A percentile compares a stretch with the other conserved stretches of the same genome.
These are phyloP conservation scores for Colletotrichum camelliae DNA, from an alignment of 2,329 filamentous ascomycete species.

Conservation along the genomic window DNA sequence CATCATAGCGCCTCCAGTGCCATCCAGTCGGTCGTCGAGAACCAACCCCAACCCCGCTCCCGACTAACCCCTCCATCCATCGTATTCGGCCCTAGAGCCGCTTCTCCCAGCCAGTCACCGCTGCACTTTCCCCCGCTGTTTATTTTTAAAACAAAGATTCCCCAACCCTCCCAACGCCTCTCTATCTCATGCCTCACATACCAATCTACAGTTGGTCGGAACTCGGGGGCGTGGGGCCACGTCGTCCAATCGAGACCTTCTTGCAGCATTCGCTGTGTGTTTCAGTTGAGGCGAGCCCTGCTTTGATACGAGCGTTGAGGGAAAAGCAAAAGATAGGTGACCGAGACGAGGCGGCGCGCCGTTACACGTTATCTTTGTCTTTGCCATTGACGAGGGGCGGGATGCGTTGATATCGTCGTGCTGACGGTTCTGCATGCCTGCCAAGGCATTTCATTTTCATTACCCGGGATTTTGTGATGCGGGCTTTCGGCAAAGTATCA, in stretches of 20 bases:
- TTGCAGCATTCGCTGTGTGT: not conserved
- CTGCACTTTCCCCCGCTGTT: not conserved
- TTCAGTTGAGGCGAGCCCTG: not conserved
- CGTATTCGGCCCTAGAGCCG: not conserved
- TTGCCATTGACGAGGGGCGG: not conserved
- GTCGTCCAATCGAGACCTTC: conserved; percentile 8
- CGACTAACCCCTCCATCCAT: not conserved
- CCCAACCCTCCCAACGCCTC: conserved; percentile 8
- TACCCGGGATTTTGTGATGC: not conserved
- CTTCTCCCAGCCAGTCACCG: not conserved
- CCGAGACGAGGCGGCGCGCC: not conserved
- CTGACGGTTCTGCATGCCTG: not conserved
- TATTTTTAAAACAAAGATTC: conserved; percentile 8
- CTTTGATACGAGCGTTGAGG: not conserved
- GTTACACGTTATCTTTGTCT: not conserved
- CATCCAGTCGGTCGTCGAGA: not conserved
- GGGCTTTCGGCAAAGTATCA: not conserved
- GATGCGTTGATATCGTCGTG: not conserved
- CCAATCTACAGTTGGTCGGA: conserved; percentile 7
- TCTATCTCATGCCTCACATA: not conserved
- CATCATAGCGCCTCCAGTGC: not conserved
- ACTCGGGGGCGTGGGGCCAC: not conserved
- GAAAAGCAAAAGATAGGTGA: not conserved
- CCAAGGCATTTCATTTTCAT: not conserved
- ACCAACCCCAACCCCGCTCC: not conserved